Conservation (phyloP, 768 basidiomycete genomes). For the Termitomyces sp. region DNA sequence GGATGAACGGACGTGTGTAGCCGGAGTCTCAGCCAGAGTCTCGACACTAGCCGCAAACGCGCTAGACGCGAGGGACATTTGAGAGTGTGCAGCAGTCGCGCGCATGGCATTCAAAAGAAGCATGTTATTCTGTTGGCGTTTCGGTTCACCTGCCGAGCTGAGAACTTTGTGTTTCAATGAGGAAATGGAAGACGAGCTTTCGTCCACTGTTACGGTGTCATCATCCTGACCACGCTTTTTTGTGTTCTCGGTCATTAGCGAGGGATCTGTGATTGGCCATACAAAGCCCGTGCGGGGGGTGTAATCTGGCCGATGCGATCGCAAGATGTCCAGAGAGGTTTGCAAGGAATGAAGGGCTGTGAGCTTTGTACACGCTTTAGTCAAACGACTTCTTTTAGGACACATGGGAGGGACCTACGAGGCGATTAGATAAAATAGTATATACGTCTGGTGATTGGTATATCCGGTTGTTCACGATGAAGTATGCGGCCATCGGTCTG, state of each 20-base stretch:
- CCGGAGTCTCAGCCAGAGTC: constrained; percentile 28
- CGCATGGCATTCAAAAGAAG: constrained; percentile 78
- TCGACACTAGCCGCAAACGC: constrained; percentile 28
- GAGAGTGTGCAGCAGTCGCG: constrained; percentile 71
- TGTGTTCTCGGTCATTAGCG: constrained; percentile 33
- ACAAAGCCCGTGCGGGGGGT: constrained; percentile 81
- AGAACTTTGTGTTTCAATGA: constrained; percentile 20
- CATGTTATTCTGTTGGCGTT: constrained; percentile 63
- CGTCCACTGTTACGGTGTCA: constrained; percentile 15
- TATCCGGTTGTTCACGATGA: constrained; percentile 85
- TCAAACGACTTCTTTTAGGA: no score
- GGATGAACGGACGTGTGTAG: constrained; percentile 31
- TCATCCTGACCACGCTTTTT: constrained; percentile 37
- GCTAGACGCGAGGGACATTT: constrained; percentile 43
- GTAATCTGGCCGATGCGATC: constrained; percentile 74
- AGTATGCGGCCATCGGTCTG: constrained; percentile 77
- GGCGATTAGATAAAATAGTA: constrained; percentile 76
- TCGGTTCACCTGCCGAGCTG: constrained; percentile 26
- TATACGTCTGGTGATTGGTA: constrained; percentile 88
- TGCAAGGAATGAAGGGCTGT: constrained; percentile 70
- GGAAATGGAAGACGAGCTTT: constrained; percentile 17
- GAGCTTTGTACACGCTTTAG: constrained; percentile 36
- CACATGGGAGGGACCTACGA: constrained; percentile 43
- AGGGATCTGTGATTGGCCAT: constrained; percentile 75
- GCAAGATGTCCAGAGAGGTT: constrained; percentile 71